Base-by-base conservation (phyloP, 257 asterid species). In the Fraxinus cuspidata region DNA sequence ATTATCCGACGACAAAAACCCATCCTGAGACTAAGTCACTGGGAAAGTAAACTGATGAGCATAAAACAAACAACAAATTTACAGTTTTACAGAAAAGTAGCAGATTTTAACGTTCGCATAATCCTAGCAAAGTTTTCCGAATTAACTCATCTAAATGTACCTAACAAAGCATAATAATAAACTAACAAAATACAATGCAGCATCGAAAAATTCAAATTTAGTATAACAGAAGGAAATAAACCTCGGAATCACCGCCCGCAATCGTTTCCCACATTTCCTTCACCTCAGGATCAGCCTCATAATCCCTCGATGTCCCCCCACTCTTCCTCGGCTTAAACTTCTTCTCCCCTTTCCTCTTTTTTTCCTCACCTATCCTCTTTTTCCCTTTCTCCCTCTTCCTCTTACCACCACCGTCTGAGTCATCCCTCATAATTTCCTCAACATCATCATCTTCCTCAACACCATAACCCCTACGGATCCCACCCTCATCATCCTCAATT, bases 251-350 rank as follows among this genome's bases (percentile, higher is more conserved):
- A 7, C 85, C 80, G 5, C 97, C 97, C 11, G 97, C 97, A 67
- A 93, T 74, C 10, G 98, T 93, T 31, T 92, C 97, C 98, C 99
- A 96, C 97, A 93, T 92, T 91, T 92, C 99, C 88, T 92, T 92
- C 88, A 83, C 87, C 87, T 94, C 97, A 70, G 87, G 96, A 86
- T 96, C 99, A 0, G 88, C 97, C 74, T 87, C 98, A 25, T 85
- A 89, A 78, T 85, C 90, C 85, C 87, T 85, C 66, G 75, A 79
- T 74, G 91, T 83, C 76, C 93, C 91, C 68, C 90, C 94, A 34
- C 81, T 72, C 78, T 70, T 93, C 79, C 87, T 86, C 78, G 78
- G 77, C 87, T 83, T 88, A 44, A 89, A 83, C 85, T 79, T 90
- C 83, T 82, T 89, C 71, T 81, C 93, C 65, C 83, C 91, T 68